Evolutionary conservation across 2,329 filamentous ascomycete genomes (phyloP).

Genomic region (Sporothrix variecibatus): DNA sequence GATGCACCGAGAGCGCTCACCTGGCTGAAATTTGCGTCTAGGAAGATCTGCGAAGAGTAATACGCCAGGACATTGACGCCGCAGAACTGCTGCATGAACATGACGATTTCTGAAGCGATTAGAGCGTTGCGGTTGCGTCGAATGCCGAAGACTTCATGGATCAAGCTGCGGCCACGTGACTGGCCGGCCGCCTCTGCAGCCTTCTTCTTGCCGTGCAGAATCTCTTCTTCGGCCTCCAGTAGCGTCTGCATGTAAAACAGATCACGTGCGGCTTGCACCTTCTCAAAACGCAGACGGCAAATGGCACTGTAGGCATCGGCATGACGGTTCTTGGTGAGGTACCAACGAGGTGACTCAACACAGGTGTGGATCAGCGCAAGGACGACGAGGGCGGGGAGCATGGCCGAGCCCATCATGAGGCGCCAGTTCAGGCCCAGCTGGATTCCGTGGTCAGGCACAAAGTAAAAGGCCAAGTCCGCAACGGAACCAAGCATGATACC

Average conservation of each 20-base stretch:
- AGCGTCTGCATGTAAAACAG: constrained; percentile 60
- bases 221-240: constrained; percentile 56
- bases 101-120: constrained; percentile 62
- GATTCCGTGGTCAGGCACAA: constrained; percentile 55
- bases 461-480: constrained; percentile 63
- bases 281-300: constrained; percentile 50
- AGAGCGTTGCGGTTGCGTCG: constrained; percentile 64
- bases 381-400: constrained; percentile 61
- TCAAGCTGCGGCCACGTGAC: constrained; percentile 49
- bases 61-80: constrained; percentile 52
- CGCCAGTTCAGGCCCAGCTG: constrained; percentile 63
- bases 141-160: constrained; percentile 61
- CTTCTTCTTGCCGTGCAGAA: constrained; percentile 37
- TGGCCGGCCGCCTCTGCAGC: neutral
- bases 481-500: constrained; percentile 59
- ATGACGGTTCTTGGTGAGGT: constrained; percentile 52
- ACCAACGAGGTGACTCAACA: constrained; percentile 42
- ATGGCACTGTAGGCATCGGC: constrained; percentile 51
- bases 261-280: constrained; percentile 57
- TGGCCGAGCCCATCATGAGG: constrained; percentile 67
- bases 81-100: constrained; percentile 65
- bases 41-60: constrained; percentile 64
- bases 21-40: constrained; percentile 53
- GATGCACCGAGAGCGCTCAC: constrained; percentile 59
- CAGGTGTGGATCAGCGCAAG: constrained; percentile 49